Evolutionary conservation across 768 basidiomycete genomes (phyloP).

Genomic region (Russula griseocarnosa): DNA sequence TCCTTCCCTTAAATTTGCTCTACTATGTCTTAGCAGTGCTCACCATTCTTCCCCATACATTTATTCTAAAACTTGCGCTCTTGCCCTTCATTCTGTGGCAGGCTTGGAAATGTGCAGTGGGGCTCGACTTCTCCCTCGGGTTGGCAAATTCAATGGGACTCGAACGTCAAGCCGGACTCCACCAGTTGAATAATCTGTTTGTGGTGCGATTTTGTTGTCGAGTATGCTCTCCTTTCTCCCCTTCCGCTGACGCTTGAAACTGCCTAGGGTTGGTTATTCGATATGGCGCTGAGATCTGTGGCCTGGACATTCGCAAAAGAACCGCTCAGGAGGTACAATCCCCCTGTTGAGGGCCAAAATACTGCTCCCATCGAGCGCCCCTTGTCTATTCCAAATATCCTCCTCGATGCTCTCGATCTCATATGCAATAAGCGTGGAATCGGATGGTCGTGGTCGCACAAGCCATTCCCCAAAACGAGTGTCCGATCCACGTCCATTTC

Average conservation of each 20-base stretch:
- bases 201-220: constrained; percentile 9
- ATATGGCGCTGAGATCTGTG: constrained; percentile 4
- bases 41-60: constrained; percentile 17
- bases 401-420: constrained; percentile 24
- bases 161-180: constrained; percentile 4
- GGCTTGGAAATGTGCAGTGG: constrained; percentile 13
- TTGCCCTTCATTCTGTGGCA: constrained; percentile 14
- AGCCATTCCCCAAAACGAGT: background rate
- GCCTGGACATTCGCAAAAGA: constrained; percentile 16
- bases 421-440: constrained; percentile 20
- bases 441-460: constrained; percentile 26
- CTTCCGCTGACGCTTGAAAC: no score
- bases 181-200: constrained; percentile 3
- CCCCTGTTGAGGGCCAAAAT: no score
- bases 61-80: constrained; percentile 1
- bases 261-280: no score
- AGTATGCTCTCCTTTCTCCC: no score
- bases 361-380: background rate
- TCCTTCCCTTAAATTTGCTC: constrained; percentile 2
- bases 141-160: background rate
- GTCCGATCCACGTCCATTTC: background rate
- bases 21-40: constrained; percentile 14
- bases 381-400: constrained; percentile 2
- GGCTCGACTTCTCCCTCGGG: constrained; percentile 6
- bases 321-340: constrained; percentile 13